Conservation (phyloP, 2,329 filamentous ascomycete genomes). For the Ophiostoma perfectum region DNA sequence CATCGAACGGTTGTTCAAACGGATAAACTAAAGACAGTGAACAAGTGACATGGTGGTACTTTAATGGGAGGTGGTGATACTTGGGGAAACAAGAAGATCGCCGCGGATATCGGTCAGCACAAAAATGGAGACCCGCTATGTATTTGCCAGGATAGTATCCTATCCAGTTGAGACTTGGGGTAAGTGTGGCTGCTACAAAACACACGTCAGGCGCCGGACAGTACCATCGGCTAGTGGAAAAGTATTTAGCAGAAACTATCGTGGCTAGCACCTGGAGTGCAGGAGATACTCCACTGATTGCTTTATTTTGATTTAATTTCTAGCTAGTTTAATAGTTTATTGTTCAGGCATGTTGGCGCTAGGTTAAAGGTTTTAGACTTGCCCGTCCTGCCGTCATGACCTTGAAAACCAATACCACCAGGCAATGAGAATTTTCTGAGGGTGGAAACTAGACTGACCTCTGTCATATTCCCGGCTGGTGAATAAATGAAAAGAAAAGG, state of each 20-base stretch:
- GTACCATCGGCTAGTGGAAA: not conserved
- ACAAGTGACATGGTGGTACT: not conserved
- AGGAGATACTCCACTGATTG: not conserved
- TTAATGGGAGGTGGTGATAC: not conserved
- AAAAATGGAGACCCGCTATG: not conserved
- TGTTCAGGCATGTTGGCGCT: not conserved
- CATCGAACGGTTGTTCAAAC: not conserved
- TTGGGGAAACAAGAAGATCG: not conserved
- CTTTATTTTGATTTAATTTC: not conserved
- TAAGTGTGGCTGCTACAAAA: not conserved
- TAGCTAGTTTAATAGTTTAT: not conserved
- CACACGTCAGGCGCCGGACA: not conserved
- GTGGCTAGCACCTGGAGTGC: not conserved
- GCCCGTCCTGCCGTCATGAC: not conserved
- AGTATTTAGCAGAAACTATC: conserved; percentile 14
- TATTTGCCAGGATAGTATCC: too few relatives aligned
- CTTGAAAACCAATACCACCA: not conserved
- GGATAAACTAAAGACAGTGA: not conserved
- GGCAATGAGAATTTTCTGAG: not conserved
- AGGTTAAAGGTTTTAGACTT: conserved; percentile 6
- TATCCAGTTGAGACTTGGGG: not conserved
- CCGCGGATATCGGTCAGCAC: not conserved
- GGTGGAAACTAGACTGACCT: not conserved
- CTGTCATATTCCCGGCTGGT: not conserved
- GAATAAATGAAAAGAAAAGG: not conserved